These are phyloP conservation scores for Monilinia polystroma DNA, from an alignment of 2,329 filamentous ascomycete genomes.

Conservation along the genomic window DNA sequence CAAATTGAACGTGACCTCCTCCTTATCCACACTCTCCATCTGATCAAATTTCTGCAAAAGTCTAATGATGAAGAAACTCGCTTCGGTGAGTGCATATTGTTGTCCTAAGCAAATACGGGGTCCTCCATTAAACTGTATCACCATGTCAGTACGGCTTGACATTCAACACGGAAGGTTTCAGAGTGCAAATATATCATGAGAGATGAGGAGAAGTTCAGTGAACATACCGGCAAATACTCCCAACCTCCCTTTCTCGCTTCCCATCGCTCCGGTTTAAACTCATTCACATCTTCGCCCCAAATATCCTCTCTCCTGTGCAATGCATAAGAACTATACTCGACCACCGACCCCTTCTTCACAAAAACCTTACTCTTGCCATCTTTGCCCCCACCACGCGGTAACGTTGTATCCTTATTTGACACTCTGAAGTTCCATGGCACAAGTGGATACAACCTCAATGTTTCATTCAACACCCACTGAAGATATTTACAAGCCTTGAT, in stretches of 20 bases:
- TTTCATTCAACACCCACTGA: constrained; percentile 39
- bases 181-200: background rate
- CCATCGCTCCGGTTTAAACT: constrained; percentile 44
- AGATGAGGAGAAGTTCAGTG: constrained; percentile 1
- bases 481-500: constrained; percentile 38
- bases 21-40: constrained; percentile 37
- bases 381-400: constrained; percentile 42
- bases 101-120: constrained; percentile 43
- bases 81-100: constrained; percentile 43
- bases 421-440: constrained; percentile 54
- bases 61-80: constrained; percentile 40
- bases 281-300: constrained; percentile 42
- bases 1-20: constrained; percentile 37
- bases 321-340: constrained; percentile 39
- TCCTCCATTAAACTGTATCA: constrained; percentile 41
- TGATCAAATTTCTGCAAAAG: constrained; percentile 33
- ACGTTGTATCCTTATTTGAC: constrained; percentile 37
- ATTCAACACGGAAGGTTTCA: background rate
- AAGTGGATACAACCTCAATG: constrained; percentile 53
- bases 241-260: constrained; percentile 46
- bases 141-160: background rate
- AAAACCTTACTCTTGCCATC: constrained; percentile 41
- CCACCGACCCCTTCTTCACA: constrained; percentile 35
- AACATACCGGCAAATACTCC: constrained; percentile 42
- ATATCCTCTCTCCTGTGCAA: constrained; percentile 43